phyloP scores from a whole-genome alignment of 2,329 filamentous ascomycete genomes.

The Aspergillus fumigatiaffinis region DNA sequence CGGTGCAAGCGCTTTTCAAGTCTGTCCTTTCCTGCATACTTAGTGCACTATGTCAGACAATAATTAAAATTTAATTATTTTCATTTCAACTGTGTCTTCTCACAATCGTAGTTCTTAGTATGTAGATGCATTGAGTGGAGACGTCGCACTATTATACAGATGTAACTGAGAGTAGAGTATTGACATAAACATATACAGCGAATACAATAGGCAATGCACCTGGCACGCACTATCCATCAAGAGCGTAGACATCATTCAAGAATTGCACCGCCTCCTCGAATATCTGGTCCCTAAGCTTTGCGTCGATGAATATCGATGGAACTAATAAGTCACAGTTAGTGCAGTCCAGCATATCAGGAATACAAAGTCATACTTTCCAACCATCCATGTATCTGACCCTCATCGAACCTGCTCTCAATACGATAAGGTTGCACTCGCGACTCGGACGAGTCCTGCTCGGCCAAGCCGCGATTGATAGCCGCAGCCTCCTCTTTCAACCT shows the following conservation, averaged over 20 bases:
- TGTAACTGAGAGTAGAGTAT: background rate
- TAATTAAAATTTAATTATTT: background rate
- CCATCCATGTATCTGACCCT: background rate
- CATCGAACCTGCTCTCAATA: background rate
- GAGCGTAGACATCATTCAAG: background rate
- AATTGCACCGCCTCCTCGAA: background rate
- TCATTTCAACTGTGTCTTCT: background rate
- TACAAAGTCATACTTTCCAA: background rate
- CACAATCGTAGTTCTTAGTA: background rate
- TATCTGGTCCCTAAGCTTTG: background rate
- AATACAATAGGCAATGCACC: background rate
- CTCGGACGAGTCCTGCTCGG: background rate
- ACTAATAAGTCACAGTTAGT: background rate
- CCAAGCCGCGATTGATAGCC: background rate
- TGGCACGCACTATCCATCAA: background rate
- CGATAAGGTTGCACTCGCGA: background rate
- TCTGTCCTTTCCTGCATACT: background rate
- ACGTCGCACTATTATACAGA: background rate
- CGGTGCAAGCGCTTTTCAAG: too few relatives aligned
- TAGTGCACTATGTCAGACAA: background rate
- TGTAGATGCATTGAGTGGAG: background rate
- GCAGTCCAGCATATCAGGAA: background rate
- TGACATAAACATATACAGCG: background rate
- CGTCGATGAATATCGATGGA: background rate
- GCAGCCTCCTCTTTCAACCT: slow-evolving; percentile 7